Conservation (phyloP, 257 asterid genomes). For the Agastache rugosa region DNA sequence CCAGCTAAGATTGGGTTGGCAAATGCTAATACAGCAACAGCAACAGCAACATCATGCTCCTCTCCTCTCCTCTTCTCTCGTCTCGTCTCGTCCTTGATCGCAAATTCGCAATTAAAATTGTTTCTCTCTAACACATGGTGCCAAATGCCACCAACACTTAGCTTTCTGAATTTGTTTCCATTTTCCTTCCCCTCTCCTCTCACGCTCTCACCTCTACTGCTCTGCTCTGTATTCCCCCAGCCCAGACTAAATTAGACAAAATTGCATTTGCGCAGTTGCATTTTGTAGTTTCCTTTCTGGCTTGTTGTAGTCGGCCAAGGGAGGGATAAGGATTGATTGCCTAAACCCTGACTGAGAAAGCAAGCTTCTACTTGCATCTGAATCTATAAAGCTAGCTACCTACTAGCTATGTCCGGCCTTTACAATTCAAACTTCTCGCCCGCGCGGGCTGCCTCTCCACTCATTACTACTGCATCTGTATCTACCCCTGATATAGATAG, state of each 20-base stretch:
- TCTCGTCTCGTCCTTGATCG: no score
- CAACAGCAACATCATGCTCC: neutral
- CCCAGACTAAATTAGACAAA: no score
- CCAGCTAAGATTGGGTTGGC: conserved; percentile 2
- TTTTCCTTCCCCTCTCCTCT: no score
- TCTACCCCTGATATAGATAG: conserved; percentile 70
- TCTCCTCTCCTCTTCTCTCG: no score
- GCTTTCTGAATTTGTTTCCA: neutral
- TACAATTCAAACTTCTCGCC: conserved; percentile 87
- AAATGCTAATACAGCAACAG: neutral
- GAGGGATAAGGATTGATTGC: no score
- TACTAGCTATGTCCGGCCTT: conserved; percentile 68
- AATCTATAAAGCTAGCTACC: neutral
- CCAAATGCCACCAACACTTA: neutral
- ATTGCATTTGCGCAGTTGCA: no score
- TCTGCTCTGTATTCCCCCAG: neutral
- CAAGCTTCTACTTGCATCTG: neutral
- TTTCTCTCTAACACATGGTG: neutral
- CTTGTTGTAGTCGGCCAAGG: no score
- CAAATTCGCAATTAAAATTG: neutral
- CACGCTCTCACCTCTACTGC: neutral
- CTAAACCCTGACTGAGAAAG: no score
- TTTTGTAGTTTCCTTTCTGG: no score
- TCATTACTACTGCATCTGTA: conserved; percentile 57
- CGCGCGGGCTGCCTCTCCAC: conserved; percentile 88